Base-by-base conservation (phyloP, 148 eudicot species). In the Silene uniflora region DNA sequence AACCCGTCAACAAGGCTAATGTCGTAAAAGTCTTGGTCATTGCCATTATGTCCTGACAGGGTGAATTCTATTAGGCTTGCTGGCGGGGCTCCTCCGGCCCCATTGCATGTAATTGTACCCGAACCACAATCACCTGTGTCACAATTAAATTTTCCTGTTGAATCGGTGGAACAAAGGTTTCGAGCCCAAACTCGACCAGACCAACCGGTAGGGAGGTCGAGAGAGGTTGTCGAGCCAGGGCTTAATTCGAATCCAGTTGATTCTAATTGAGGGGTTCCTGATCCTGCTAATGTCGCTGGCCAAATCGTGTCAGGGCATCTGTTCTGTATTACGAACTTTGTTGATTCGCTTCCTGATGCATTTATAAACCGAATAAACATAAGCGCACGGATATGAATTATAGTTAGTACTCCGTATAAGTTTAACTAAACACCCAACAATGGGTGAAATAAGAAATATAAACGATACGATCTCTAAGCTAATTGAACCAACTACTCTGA, bases 161-260 rank as follows among this genome's bases (percentile, higher is more conserved):
- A 1, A 32, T 54, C 55, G 77, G 66, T 24, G 4, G 61, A n/a
- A 72, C 94, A 90, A 9, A 55, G 44, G 2, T 61, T 76, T 24
- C 90, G 77, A 21, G 89, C 87, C 91, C 94, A 88, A 17, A 87
- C 18, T 22, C 96, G 56, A 4, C 96, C 96, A 1, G 88, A 83
- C 92, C 90, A 90, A 17, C 79, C 77, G 2, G 85, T 0, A 5
- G 87, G 82, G 19, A 78, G 74, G 23, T 72, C 67, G 47, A 90
- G 29, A 8, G 83, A 56, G 17, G 6, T 19, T 18, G 86, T 17
- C n/a, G 80, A 78, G n/a, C 75, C 76, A 0, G 69, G 49, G 3
- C 73, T 35, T 21, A 88, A 74, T 44, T 84, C 67, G 17, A 86
- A 87, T 11, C 89, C 92, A 0, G 96, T 83, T 25, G 80, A 23